These are phyloP conservation scores for Colletotrichum spaethianum DNA, from an alignment of 2,329 filamentous ascomycete species.

Conservation along the genomic window DNA sequence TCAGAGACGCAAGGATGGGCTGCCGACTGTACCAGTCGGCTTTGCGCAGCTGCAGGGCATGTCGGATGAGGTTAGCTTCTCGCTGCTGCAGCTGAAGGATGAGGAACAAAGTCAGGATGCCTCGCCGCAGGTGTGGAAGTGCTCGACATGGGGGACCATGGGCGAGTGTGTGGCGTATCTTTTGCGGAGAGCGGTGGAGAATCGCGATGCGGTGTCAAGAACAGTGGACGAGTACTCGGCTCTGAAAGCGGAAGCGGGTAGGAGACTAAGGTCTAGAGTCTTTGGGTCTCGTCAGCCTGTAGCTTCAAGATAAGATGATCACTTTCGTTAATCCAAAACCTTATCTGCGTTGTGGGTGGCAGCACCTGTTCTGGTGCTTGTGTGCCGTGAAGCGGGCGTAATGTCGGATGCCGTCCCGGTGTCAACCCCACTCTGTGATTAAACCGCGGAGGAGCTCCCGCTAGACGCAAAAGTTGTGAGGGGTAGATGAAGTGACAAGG, in stretches of 20 bases:
- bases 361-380: slow-evolving; percentile 4
- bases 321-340: slow-evolving; percentile 19
- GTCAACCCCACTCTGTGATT: not conserved
- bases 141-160: slow-evolving; percentile 48
- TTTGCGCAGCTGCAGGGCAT: slow-evolving; percentile 69
- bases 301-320: slow-evolving; percentile 1
- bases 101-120: not conserved
- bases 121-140: slow-evolving; percentile 46
- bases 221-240: slow-evolving; percentile 50
- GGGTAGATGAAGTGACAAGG: slow-evolving; percentile 14
- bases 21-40: slow-evolving; percentile 56
- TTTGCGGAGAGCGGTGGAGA: slow-evolving; percentile 46
- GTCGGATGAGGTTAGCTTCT: slow-evolving; percentile 91
- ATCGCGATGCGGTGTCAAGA: slow-evolving; percentile 51
- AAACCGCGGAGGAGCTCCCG: slow-evolving; percentile 25
- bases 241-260: slow-evolving; percentile 48
- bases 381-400: not conserved
- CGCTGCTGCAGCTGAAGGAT: slow-evolving; percentile 57
- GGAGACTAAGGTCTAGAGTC: slow-evolving; percentile 47
- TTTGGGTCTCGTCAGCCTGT: slow-evolving; percentile 20
- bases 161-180: slow-evolving; percentile 48
- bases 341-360: slow-evolving; percentile 4
- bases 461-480: slow-evolving; percentile 10
- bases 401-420: slow-evolving; percentile 8
- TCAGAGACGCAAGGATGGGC: slow-evolving; percentile 62